These are phyloP conservation scores for Cadophora malorum DNA, from an alignment of 2,329 filamentous ascomycete species.

Conservation along the genomic window DNA sequence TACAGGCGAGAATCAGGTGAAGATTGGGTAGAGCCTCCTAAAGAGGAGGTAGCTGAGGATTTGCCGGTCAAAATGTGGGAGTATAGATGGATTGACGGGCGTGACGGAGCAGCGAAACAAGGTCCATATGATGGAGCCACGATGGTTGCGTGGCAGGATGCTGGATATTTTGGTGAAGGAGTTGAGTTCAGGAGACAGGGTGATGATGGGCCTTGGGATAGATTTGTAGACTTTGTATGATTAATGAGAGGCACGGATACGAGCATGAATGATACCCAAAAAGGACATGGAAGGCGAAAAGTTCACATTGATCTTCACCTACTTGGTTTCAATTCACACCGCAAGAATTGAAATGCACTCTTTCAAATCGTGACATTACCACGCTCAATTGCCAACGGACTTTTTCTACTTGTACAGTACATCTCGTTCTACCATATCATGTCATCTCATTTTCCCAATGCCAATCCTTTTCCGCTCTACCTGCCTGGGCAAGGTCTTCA, in stretches of 20 bases:
- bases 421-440: slow-evolving; percentile 7
- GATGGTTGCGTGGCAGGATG: slow-evolving; percentile 91
- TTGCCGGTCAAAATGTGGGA: slow-evolving; percentile 71
- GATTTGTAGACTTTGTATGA: slow-evolving; percentile 46
- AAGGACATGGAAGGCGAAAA: slow-evolving; percentile 17
- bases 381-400: slow-evolving; percentile 1
- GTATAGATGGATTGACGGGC: slow-evolving; percentile 88
- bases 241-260: slow-evolving; percentile 15
- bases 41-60: slow-evolving; percentile 40
- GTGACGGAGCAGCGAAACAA: slow-evolving; percentile 79
- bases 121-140: slow-evolving; percentile 85
- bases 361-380: slow-evolving; percentile 1
- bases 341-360: neutral
- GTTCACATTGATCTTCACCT: neutral
- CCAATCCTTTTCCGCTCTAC: slow-evolving; percentile 3
- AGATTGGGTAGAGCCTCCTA: slow-evolving; percentile 71
- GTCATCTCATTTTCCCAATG: slow-evolving; percentile 9
- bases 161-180: slow-evolving; percentile 90
- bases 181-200: slow-evolving; percentile 76
- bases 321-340: neutral
- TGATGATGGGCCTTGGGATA: slow-evolving; percentile 50
- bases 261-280: slow-evolving; percentile 34
- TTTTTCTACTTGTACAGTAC: slow-evolving; percentile 32
- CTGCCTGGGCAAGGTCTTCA: slow-evolving; percentile 15
- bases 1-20: slow-evolving; percentile 87